Percentiles rank a stretch among this genome's conserved stretches.
Conservation (phyloP, 192 early-diverging fungal genomes). For the Powellomyces hirtus region DNA sequence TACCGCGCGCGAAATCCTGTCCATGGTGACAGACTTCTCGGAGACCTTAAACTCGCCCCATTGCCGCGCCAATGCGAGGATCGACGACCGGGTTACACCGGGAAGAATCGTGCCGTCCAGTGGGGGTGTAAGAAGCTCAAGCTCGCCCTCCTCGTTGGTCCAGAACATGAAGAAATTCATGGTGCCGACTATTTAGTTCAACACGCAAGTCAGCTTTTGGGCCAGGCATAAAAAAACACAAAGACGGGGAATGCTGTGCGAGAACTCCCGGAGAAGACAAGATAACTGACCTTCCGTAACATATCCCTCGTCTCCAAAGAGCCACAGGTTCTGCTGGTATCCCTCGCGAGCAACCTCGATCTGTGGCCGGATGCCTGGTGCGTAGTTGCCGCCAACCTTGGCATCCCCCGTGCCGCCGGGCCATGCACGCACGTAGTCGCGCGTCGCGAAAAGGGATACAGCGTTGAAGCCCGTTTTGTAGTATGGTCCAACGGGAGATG, state of each 20-base stretch:
- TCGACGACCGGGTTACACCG: slow-evolving; percentile 92
- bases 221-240: not conserved
- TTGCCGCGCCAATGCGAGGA: slow-evolving; percentile 68
- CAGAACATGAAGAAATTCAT: slow-evolving; percentile 95
- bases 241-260: not conserved
- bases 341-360: slow-evolving; percentile 83
- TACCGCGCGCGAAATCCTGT: slow-evolving; percentile 68
- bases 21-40: slow-evolving; percentile 82
- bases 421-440: slow-evolving; percentile 88
- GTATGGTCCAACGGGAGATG: slow-evolving; percentile 92
- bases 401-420: slow-evolving; percentile 91
- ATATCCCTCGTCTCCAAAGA: slow-evolving; percentile 81
- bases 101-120: slow-evolving; percentile 94
- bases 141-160: slow-evolving; percentile 79
- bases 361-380: slow-evolving; percentile 79
- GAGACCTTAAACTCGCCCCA: slow-evolving; percentile 90
- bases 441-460: slow-evolving; percentile 80
- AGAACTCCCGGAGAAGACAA: not conserved
- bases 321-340: slow-evolving; percentile 93
- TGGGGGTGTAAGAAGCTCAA: slow-evolving; percentile 85
- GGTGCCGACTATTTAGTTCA: slow-evolving; percentile 90
- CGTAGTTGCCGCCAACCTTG: slow-evolving; percentile 90
- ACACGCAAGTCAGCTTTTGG: too few relatives aligned
- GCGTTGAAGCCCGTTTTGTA: slow-evolving; percentile 93
- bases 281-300: slow-evolving; percentile 68